Percentiles rank a stretch among this genome's conserved stretches.
Evolutionary conservation across 2,329 filamentous ascomycete species (phyloP).

Genomic region (Shiraia sp.): DNA sequence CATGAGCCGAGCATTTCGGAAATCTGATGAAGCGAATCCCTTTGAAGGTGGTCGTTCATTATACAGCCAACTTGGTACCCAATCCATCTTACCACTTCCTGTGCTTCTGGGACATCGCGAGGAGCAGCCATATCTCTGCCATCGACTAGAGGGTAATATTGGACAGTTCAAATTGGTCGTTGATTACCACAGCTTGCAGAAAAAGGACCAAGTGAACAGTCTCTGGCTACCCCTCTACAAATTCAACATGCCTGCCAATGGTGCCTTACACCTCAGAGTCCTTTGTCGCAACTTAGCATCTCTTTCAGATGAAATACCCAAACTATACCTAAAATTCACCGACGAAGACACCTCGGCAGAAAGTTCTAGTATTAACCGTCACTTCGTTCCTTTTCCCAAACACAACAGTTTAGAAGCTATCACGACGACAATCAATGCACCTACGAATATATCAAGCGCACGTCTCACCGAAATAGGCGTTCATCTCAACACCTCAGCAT

Average conservation of each 20-base stretch:
- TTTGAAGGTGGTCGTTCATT: conserved; percentile 10
- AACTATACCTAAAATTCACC: conserved; percentile 22
- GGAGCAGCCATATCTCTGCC: conserved; percentile 6
- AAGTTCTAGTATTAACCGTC: too few relatives aligned
- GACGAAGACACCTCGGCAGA: neutral
- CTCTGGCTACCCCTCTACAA: conserved; percentile 34
- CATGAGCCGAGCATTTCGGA: conserved; percentile 39
- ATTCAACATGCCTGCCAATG: conserved; percentile 38
- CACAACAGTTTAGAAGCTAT: neutral
- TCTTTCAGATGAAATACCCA: neutral
- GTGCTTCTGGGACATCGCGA: neutral
- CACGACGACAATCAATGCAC: neutral
- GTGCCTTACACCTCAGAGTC: conserved; percentile 21
- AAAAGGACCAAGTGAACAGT: neutral
- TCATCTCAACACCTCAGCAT: conserved; percentile 8
- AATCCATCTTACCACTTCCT: conserved; percentile 37
- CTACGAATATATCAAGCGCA: neutral
- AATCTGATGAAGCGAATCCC: conserved; percentile 13
- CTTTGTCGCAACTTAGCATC: conserved; percentile 7
- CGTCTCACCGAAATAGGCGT: conserved; percentile 34
- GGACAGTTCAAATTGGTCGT: conserved; percentile 21
- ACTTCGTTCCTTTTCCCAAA: too few relatives aligned
- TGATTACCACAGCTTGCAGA: conserved; percentile 5
- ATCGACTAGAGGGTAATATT: conserved; percentile 15
- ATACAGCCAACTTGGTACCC: conserved; percentile 38